Conservation (phyloP, 1,284 basidiomycete species). For the Puccinia brachypodii region DNA sequence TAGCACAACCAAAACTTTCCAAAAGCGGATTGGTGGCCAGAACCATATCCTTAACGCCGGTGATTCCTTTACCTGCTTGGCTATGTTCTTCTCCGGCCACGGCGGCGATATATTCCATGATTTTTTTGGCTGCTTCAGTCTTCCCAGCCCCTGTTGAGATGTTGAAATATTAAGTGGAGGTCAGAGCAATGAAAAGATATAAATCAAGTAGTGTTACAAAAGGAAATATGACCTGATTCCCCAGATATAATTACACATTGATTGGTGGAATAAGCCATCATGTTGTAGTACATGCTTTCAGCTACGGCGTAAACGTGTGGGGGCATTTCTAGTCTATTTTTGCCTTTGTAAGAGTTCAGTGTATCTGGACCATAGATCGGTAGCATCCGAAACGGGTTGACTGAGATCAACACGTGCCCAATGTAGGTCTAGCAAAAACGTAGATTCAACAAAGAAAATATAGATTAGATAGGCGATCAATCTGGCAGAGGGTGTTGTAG, state of each 20-base stretch:
- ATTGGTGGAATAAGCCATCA: constrained; percentile 99
- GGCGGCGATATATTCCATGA: constrained; percentile 99
- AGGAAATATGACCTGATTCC: constrained; percentile 70
- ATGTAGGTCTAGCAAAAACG: constrained; percentile 73
- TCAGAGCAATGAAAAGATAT: constrained; percentile 57
- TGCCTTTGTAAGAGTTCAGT: constrained; percentile 84
- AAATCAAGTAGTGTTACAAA: constrained; percentile 39
- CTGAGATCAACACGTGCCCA: constrained; percentile 93
- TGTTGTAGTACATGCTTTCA: constrained; percentile 96
- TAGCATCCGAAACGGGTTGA: constrained; percentile 91
- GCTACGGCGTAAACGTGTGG: constrained; percentile 98
- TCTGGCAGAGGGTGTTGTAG: not conserved
- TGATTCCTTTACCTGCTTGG: constrained; percentile 69
- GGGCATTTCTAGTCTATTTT: constrained; percentile 96
- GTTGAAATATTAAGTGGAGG: constrained; percentile 47
- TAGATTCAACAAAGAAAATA: not conserved
- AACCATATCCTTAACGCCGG: constrained; percentile 99
- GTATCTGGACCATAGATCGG: constrained; percentile 86
- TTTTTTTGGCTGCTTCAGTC: constrained; percentile 95
- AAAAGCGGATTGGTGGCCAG: constrained; percentile 95
- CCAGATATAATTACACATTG: constrained; percentile 99
- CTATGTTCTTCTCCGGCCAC: constrained; percentile 74
- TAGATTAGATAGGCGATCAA: not conserved
- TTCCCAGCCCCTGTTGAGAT: constrained; percentile 74
- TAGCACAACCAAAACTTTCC: constrained; percentile 98